Conservation (phyloP, 371 early-diverging fungal genomes). For the Mortierella sp. region DNA sequence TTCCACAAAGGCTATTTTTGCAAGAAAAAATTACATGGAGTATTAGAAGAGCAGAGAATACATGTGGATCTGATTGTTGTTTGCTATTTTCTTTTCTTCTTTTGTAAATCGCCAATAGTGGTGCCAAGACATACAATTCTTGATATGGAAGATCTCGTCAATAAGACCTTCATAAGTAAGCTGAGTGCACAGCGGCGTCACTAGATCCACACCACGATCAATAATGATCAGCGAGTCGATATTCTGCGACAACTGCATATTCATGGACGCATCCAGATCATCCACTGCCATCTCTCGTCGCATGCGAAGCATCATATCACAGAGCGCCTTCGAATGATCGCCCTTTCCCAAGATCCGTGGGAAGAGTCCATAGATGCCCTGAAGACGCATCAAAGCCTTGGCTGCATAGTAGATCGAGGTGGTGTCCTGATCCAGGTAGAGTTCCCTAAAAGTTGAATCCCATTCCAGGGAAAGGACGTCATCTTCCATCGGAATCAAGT, state of each 20-base stretch:
- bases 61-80: not conserved
- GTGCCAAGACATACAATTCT: conserved; percentile 58
- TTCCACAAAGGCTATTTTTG: conserved; percentile 64
- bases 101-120: not conserved
- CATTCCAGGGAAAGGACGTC: conserved; percentile 93
- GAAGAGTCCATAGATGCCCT: conserved; percentile 86
- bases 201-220: conserved; percentile 89
- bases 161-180: conserved; percentile 95
- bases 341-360: conserved; percentile 94
- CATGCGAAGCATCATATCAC: conserved; percentile 85
- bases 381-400: conserved; percentile 86
- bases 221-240: conserved; percentile 92
- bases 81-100: not conserved
- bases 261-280: conserved; percentile 58
- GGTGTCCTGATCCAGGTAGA: conserved; percentile 84
- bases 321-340: conserved; percentile 79
- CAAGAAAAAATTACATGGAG: not conserved
- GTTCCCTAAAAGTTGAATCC: conserved; percentile 81
- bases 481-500: conserved; percentile 89
- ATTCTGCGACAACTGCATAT: conserved; percentile 70
- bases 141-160: conserved; percentile 82
- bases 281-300: conserved; percentile 79
- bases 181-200: conserved; percentile 93
- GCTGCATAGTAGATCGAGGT: conserved; percentile 83
- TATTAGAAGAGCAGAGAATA: not conserved